Conservation (phyloP, 257 asterid species). For the Striga asiatica region DNA sequence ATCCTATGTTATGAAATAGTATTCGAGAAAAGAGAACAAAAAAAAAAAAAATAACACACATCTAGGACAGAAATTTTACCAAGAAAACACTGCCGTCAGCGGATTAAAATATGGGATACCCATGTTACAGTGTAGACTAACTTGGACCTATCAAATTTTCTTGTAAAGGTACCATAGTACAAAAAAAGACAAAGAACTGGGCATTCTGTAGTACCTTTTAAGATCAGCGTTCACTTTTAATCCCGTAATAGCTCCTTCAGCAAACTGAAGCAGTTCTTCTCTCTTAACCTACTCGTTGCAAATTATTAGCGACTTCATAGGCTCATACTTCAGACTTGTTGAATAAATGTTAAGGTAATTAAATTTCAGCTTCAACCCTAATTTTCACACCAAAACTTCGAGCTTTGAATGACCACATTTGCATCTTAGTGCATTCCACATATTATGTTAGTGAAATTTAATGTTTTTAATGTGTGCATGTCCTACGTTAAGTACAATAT, state of each 20-base stretch:
- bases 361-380: not conserved
- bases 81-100: no score
- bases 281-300: constrained; percentile 64
- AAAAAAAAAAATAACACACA: no score
- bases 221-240: constrained; percentile 77
- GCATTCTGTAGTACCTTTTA: constrained; percentile 40
- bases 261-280: constrained; percentile 93
- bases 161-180: not conserved
- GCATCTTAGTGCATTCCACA: not conserved
- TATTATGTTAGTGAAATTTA: not conserved
- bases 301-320: constrained; percentile 16
- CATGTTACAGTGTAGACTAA: no score
- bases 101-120: no score
- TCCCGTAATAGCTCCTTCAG: constrained; percentile 94
- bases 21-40: not conserved
- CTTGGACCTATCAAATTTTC: not conserved
- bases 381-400: not conserved
- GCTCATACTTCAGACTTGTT: constrained; percentile 13
- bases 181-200: constrained; percentile 7
- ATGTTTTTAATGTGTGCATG: constrained; percentile 1
- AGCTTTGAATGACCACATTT: not conserved
- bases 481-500: not conserved
- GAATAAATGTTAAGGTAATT: not conserved
- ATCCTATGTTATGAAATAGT: not conserved
- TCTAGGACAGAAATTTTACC: no score